Base-by-base conservation (phyloP, 2,329 filamentous ascomycete species). In the Aspergillus calidoustus region DNA sequence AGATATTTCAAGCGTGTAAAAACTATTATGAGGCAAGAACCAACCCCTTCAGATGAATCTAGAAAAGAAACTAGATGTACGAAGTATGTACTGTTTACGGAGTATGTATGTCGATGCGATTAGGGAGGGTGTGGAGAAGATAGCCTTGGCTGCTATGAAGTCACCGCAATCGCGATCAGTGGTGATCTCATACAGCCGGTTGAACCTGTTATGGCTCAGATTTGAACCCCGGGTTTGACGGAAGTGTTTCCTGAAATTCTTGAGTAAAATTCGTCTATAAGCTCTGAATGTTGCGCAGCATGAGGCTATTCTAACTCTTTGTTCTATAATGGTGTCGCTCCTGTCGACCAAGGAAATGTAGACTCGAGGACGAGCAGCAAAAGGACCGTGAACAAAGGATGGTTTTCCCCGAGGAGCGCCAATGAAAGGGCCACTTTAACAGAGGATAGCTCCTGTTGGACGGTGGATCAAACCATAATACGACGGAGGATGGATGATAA, bases 151-250 rank as follows among this genome's bases (percentile, higher is more conserved):
- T 9, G 43, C 15, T 57, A 57, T 57, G 54, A 57, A 50, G 54
- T 57, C 54, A 57, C 47, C 15, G 19, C 25, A 19, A 23, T 19
- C 25, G 23, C 6, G 15, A 25, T 43, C 9, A 60, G 58, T 60
- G 58, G 48, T 60, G 58, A 60, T 56, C 57, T 59, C 57, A 59
- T 56, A 41, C 11, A 41, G 34, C 34, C 34, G 13, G 13, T 15
- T 41, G 34, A 41, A 15, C 9, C 9, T 19, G 34, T 38, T 41
- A 15, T 41, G 34, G 34, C 47, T 50, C 22, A 50, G 23, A 15
- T 30, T 50, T 15, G 23, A 50, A 23, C 47, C 47, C 47, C 15
- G 23, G 22, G 22, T 23, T 23, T 28, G 47, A 50, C 4, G 4
- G 13, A 11, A 41, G 15, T 41, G 34, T 17, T 41, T 41, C 15